Evolutionary conservation across 2,329 filamentous ascomycete species (phyloP), one percentile per base, ranked within the genome.

Genomic region (Aureobasidium melanogenum): DNA sequence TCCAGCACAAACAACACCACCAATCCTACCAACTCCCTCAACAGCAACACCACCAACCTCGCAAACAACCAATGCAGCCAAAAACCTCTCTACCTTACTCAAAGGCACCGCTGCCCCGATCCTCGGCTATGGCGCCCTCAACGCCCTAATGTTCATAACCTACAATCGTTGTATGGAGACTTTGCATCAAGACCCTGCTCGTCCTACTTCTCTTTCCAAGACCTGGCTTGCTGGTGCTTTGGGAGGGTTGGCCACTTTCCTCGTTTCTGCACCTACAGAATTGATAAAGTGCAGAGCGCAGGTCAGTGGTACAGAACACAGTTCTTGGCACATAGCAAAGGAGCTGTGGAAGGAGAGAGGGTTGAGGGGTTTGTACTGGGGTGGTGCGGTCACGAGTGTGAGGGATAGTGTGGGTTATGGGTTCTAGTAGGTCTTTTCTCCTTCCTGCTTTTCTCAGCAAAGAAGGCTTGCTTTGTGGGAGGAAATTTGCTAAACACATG

Each of bases 331-430:
- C 4, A 67, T 74, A 10, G 66, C 70, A 12, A 64, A 61, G 34
- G 68, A 71, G 41, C 58, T 73, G 15, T 73, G 72, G 71, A 56
- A 61, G 65, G 65, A 67, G 63, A 75, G 68, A 54, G 72, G 87
- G 0, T 61, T 90, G 3, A 79, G 80, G 41, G 92, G 91, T 0
- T 74, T 97, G 24, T 97, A 96, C 71, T 82, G 86, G 64, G 93
- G 91, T 22, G 93, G 93, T 22, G 79, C 77, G 0, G 84, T 97
- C 17, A 97, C 93, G 0, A 89, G 88, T 58, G 71, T 93, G 43
- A 82, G 93, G 54, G 93, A 97, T 74, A 87, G 88, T 62, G 83
- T 97, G 60, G 93, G 93, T n/a, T 97, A 97, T 75, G 93, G 92
- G 0, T 97, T 97, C 73, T 97, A 97, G 82, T 85, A 78, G 68